Conservation (phyloP, 352 stramenopile species). For the Elongisporangium senticosum region DNA sequence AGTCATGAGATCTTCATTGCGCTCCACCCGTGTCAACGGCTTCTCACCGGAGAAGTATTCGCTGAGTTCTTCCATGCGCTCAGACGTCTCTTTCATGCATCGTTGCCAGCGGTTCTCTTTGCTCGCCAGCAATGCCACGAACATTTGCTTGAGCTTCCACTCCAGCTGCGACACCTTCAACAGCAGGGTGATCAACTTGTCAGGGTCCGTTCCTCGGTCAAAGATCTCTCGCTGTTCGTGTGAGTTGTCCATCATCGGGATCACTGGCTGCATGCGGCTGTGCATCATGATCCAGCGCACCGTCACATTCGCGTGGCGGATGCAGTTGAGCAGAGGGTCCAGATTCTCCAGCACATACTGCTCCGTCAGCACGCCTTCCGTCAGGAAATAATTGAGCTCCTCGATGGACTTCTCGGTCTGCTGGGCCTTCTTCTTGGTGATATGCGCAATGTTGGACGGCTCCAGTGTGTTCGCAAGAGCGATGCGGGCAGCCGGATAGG, state of each 20-base stretch:
- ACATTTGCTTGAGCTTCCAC: conserved; percentile 93
- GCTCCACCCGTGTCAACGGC: conserved; percentile 87
- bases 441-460: conserved; percentile 82
- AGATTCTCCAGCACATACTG: conserved; percentile 93
- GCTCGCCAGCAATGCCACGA: conserved; percentile 81
- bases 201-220: conserved; percentile 72
- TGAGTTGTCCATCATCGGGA: conserved; percentile 86
- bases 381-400: conserved; percentile 89
- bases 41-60: conserved; percentile 94
- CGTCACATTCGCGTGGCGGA: conserved; percentile 90
- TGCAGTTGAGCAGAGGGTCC: conserved; percentile 86
- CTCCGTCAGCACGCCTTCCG: conserved; percentile 89
- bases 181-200: conserved; percentile 89
- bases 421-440: conserved; percentile 85
- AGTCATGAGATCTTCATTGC: conserved; percentile 90
- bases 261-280: conserved; percentile 82
- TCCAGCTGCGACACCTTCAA: conserved; percentile 93
- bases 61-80: conserved; percentile 91
- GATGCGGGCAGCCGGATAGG: conserved; percentile 83
- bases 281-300: conserved; percentile 94
- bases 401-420: conserved; percentile 83
- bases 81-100: conserved; percentile 83
- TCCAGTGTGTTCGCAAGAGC: conserved; percentile 90
- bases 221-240: conserved; percentile 78
- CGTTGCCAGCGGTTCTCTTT: conserved; percentile 91